Percentiles rank a stretch among this genome's conserved stretches.
These are phyloP conservation scores for Plenodomus lindquistii DNA, from an alignment of 2,329 filamentous ascomycete genomes.

Conservation along the genomic window DNA sequence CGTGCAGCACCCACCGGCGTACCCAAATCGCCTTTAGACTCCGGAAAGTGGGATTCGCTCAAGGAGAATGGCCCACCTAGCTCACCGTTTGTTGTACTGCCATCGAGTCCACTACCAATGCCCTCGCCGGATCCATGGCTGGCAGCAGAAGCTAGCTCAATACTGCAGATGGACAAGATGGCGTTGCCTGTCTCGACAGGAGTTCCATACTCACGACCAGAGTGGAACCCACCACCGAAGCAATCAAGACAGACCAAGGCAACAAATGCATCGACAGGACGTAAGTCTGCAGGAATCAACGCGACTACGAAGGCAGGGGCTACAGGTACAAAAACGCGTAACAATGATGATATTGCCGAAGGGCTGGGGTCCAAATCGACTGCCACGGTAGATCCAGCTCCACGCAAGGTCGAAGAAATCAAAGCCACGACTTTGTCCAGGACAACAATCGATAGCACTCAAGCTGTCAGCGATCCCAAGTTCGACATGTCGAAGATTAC, in stretches of 20 bases:
- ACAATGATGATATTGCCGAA: conserved; percentile 1
- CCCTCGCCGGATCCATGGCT: conserved; percentile 42
- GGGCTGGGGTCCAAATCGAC: conserved; percentile 9
- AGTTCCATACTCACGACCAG: conserved; percentile 28
- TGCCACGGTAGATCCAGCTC: not conserved
- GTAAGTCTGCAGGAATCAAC: conserved; percentile 1
- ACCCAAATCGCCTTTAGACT: conserved; percentile 24
- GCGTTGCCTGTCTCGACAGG: conserved; percentile 36
- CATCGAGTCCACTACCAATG: conserved; percentile 38
- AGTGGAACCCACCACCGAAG: conserved; percentile 25
- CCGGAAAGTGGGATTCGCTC: conserved; percentile 17
- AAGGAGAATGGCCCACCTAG: conserved; percentile 29
- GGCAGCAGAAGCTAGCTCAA: conserved; percentile 32
- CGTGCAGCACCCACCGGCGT: conserved; percentile 11
- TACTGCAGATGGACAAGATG: conserved; percentile 36
- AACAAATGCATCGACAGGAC: conserved; percentile 8
- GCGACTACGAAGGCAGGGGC: conserved; percentile 3
- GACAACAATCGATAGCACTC: no score
- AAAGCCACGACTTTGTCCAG: not conserved
- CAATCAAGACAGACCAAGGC: conserved; percentile 24
- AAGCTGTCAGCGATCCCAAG: conserved; percentile 10
- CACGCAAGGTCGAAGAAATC: not conserved
- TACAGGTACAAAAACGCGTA: not conserved
- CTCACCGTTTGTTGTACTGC: conserved; percentile 16
- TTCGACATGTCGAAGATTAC: conserved; percentile 28